phyloP scores from a whole-genome alignment of 2,329 filamentous ascomycete genomes.

The Diaporthe helianthi region DNA sequence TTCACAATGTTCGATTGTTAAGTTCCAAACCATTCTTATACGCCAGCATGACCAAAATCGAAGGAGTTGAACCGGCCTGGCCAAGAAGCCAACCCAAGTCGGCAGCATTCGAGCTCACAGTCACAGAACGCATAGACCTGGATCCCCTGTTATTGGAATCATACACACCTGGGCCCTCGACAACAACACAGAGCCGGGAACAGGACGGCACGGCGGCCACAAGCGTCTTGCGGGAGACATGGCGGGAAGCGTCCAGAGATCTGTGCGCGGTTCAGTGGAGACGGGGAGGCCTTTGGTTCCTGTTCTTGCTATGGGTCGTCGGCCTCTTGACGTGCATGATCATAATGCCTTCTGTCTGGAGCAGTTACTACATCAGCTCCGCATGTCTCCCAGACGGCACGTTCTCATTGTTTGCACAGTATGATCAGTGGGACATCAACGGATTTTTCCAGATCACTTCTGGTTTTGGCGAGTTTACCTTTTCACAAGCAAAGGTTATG shows the following conservation, averaged over 20 bases:
- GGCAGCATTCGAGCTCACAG: neutral
- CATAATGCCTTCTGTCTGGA: neutral
- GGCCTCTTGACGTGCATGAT: neutral
- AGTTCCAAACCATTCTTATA: too few species aligned
- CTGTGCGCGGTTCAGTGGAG: neutral
- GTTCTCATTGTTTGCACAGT: neutral
- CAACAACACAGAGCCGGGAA: neutral
- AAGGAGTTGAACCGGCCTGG: too few species aligned
- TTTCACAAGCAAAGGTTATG: slow-evolving; percentile 2
- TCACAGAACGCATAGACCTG: neutral
- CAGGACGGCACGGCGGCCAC: neutral
- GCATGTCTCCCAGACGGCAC: neutral
- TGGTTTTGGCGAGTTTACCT: neutral
- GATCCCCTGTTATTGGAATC: neutral
- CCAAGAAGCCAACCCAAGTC: neutral
- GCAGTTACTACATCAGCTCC: neutral
- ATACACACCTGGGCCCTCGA: neutral
- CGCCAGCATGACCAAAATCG: too few species aligned
- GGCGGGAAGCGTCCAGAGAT: neutral
- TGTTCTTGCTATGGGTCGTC: neutral
- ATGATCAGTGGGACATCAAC: neutral
- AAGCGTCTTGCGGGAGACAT: neutral
- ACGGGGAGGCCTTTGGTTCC: neutral
- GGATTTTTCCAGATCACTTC: slow-evolving; percentile 4
- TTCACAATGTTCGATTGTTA: neutral